A percentile compares a stretch with the other conserved stretches of the same genome.
These are phyloP conservation scores for Gracilariopsis chorda DNA, from an alignment of 23 red algal genomes.

Conservation along the genomic window DNA sequence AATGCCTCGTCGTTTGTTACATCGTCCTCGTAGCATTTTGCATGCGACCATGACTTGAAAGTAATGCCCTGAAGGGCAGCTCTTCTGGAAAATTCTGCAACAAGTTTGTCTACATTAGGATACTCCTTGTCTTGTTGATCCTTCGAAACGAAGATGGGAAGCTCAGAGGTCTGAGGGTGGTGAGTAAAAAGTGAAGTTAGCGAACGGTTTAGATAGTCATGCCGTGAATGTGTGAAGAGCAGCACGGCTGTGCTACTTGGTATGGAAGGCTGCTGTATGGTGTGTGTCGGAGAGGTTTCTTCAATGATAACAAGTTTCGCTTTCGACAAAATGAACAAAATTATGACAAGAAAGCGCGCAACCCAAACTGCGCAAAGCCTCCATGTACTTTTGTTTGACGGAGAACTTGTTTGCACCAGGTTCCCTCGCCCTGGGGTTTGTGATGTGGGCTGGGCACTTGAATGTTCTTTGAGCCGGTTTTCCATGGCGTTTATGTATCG, in stretches of 20 bases:
- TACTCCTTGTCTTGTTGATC: constrained; percentile 50
- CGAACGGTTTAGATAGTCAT: constrained; percentile 31
- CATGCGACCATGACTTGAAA: constrained; percentile 40
- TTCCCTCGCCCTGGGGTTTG: no score
- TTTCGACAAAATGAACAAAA: constrained; percentile 14
- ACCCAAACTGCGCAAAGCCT: constrained; percentile 10
- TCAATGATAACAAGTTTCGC: constrained; percentile 21
- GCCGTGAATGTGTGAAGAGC: constrained; percentile 60
- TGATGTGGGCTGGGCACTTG: no score
- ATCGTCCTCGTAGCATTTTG: constrained; percentile 12
- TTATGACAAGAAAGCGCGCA: neutral
- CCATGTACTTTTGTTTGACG: neutral
- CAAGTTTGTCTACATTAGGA: neutral
- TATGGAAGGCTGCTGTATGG: neutral
- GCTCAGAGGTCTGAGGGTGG: constrained; percentile 27
- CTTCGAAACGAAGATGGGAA: constrained; percentile 56
- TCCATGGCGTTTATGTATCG: no score
- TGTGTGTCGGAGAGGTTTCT: neutral
- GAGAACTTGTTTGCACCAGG: no score
- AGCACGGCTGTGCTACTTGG: constrained; percentile 18
- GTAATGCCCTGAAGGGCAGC: neutral
- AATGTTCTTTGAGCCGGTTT: no score
- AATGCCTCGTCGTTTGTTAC: constrained; percentile 8
- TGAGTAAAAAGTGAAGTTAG: constrained; percentile 12
- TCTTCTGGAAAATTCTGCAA: neutral